phyloP scores from a whole-genome alignment of 73 alveolate genomes.

The Paraurostyla sp. region DNA sequence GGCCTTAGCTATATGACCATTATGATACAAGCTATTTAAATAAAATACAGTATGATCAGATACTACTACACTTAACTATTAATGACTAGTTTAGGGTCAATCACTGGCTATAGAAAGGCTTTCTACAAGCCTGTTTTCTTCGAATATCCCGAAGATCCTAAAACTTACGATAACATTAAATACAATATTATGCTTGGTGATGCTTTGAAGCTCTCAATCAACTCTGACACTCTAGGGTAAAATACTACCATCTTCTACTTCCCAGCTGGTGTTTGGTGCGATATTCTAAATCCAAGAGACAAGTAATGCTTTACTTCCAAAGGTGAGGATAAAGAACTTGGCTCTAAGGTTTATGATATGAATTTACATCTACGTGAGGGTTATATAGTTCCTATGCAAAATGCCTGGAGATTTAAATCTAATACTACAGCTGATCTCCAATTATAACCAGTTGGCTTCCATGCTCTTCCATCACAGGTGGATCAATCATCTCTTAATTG shows the following conservation, averaged over 20 bases:
- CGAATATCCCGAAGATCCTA: slow-evolving; percentile 83
- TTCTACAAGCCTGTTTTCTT: slow-evolving; percentile 88
- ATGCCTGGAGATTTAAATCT: neutral
- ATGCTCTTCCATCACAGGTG: neutral
- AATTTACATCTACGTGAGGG: slow-evolving; percentile 66
- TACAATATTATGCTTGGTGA: slow-evolving; percentile 81
- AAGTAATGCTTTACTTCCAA: neutral
- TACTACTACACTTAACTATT: slow-evolving; percentile 81
- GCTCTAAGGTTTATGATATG: slow-evolving; percentile 30
- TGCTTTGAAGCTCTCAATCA: slow-evolving; percentile 57
- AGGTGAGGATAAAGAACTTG: neutral
- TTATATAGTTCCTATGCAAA: slow-evolving; percentile 41
- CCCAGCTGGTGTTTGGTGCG: slow-evolving; percentile 71
- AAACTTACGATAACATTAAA: slow-evolving; percentile 68
- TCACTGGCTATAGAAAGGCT: slow-evolving; percentile 73
- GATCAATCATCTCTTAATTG: neutral
- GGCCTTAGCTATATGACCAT: slow-evolving; percentile 67
- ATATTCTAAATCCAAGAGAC: neutral
- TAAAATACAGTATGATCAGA: slow-evolving; percentile 78
- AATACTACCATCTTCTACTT: slow-evolving; percentile 40
- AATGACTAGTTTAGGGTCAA: slow-evolving; percentile 56
- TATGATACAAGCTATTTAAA: slow-evolving; percentile 65
- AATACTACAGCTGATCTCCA: slow-evolving; percentile 31
- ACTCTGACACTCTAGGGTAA: slow-evolving; percentile 6
- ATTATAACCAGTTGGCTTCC: slow-evolving; percentile 60